phyloP scores from a whole-genome alignment of 495 filamentous ascomycete species.

The Astrothelium subdiscretum region DNA sequence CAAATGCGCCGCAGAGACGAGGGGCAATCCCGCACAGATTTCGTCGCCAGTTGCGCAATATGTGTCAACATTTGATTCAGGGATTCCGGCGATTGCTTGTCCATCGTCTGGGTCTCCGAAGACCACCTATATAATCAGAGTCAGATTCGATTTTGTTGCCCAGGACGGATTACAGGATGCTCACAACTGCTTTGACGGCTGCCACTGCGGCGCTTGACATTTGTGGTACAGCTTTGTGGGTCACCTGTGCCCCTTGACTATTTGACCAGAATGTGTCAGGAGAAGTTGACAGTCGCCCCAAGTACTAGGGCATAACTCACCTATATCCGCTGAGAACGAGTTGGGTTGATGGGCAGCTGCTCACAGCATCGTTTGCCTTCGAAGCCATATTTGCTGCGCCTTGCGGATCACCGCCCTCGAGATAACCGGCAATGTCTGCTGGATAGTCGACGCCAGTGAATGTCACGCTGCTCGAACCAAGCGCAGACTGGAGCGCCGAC shows the following conservation, averaged over 20 bases:
- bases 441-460: not conserved
- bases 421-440: not conserved
- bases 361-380: not conserved
- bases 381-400: not conserved
- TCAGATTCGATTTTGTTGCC: too few species aligned
- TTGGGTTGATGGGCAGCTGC: not conserved
- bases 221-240: not conserved
- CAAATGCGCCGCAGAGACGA: not conserved
- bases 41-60: not conserved
- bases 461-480: not conserved
- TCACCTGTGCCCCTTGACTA: constrained; percentile 2
- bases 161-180: too few species aligned
- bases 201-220: not conserved
- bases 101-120: not conserved
- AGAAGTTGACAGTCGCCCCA: not conserved
- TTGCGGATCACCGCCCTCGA: not conserved
- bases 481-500: not conserved
- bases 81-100: not conserved
- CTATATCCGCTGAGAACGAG: constrained; percentile 2
- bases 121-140: too few species aligned
- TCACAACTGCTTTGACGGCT: not conserved
- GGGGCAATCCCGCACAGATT: not conserved
- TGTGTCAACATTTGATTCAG: not conserved
- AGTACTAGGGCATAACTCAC: not conserved
- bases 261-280: not conserved